Percentiles rank a stretch among this genome's conserved stretches.
phyloP scores from a whole-genome alignment of 495 filamentous ascomycete species.

The Lophiotrema nucula region DNA sequence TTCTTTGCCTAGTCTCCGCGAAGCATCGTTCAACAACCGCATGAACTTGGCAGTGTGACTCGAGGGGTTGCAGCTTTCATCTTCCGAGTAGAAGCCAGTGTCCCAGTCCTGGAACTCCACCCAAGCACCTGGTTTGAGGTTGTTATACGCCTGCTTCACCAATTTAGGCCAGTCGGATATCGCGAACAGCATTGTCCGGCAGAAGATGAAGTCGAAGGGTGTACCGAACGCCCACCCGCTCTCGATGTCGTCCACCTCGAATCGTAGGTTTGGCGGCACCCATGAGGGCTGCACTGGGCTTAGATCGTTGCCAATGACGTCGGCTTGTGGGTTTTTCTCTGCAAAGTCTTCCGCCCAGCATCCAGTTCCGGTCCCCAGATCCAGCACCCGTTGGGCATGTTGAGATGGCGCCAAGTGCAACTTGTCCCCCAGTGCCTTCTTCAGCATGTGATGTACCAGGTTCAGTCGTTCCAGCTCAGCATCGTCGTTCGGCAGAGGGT shows the following conservation, averaged over 20 bases:
- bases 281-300: slow-evolving; percentile 31
- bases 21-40: slow-evolving; percentile 1
- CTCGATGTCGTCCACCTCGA: slow-evolving; percentile 33
- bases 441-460: slow-evolving; percentile 46
- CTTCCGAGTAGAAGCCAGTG: slow-evolving; percentile 28
- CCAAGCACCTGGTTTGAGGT: slow-evolving; percentile 24
- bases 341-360: slow-evolving; percentile 32
- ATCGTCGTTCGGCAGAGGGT: slow-evolving; percentile 31
- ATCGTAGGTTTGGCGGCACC: slow-evolving; percentile 31
- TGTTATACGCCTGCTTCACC: slow-evolving; percentile 13
- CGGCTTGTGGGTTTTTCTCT: slow-evolving; percentile 9
- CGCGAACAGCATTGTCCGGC: slow-evolving; percentile 4
- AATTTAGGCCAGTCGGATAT: slow-evolving; percentile 23
- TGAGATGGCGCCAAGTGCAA: slow-evolving; percentile 14
- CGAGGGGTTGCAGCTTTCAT: slow-evolving; percentile 26
- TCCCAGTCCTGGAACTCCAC: slow-evolving; percentile 32
- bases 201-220: slow-evolving; percentile 28
- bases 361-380: slow-evolving; percentile 31
- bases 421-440: slow-evolving; percentile 21
- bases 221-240: slow-evolving; percentile 20
- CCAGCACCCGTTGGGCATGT: slow-evolving; percentile 16
- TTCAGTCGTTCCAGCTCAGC: slow-evolving; percentile 42
- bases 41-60: slow-evolving; percentile 6
- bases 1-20: slow-evolving; percentile 11
- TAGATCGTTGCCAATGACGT: slow-evolving; percentile 28